Percentiles rank a stretch among this genome's conserved stretches.
Evolutionary conservation across 2,329 filamentous ascomycete species (phyloP).

Genomic region (Colletotrichum scovillei): DNA sequence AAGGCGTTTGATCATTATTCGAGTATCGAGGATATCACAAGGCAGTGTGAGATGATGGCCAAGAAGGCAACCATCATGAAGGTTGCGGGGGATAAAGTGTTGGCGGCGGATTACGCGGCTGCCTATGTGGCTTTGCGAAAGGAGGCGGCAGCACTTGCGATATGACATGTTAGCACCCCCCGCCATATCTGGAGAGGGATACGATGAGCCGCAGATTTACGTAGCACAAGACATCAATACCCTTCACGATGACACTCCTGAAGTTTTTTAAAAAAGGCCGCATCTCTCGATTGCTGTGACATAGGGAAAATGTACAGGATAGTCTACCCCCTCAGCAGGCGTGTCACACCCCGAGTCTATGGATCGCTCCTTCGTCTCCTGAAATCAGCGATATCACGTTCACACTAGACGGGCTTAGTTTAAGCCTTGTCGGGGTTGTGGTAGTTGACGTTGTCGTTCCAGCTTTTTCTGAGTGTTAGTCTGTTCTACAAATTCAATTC

Average conservation of each 20-base stretch:
- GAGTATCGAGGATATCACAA: conserved; percentile 73
- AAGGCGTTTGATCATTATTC: conserved; percentile 73
- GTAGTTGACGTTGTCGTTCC: conserved; percentile 96
- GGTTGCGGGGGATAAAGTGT: conserved; percentile 70
- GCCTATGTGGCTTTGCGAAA: conserved; percentile 70
- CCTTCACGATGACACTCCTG: not conserved
- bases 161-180: not conserved
- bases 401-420: conserved; percentile 6
- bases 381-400: conserved; percentile 7
- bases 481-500: not conserved
- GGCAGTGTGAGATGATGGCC: conserved; percentile 81
- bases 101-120: conserved; percentile 75
- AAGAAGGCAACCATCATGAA: conserved; percentile 85
- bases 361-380: conserved; percentile 21
- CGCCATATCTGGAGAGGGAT: not conserved
- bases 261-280: conserved; percentile 5
- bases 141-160: conserved; percentile 29
- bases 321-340: conserved; percentile 30
- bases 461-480: conserved; percentile 65
- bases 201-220: not conserved
- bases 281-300: conserved; percentile 33
- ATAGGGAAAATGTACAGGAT: conserved; percentile 43
- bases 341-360: conserved; percentile 24
- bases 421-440: conserved; percentile 87
- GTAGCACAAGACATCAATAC: not conserved